A percentile compares a stretch with the other conserved stretches of the same genome.
Evolutionary conservation across 805 yeast species (phyloP).

Genomic region (Saturnispora sekii): DNA sequence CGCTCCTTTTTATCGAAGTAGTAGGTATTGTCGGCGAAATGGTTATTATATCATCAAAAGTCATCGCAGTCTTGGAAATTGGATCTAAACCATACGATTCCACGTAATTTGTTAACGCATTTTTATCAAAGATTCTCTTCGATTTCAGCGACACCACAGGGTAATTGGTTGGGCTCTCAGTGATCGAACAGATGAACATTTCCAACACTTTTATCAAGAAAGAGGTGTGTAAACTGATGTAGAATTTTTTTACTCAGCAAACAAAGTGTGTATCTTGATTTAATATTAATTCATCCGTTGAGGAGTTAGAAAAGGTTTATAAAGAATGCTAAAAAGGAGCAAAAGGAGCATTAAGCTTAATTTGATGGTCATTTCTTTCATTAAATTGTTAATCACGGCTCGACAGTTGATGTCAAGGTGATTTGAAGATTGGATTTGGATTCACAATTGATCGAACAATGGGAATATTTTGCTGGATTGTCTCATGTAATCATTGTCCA

Average conservation of each 20-base stretch:
- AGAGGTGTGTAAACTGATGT: not conserved
- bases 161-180: constrained; percentile 58
- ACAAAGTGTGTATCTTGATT: not conserved
- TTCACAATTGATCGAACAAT: constrained; percentile 34
- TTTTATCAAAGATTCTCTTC: constrained; percentile 59
- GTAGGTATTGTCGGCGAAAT: constrained; percentile 14
- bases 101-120: constrained; percentile 52
- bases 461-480: constrained; percentile 47
- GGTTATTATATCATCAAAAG: constrained; percentile 47
- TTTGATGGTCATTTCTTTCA: constrained; percentile 3
- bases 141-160: constrained; percentile 75
- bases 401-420: constrained; percentile 15
- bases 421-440: not conserved
- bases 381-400: not conserved
- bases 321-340: not conserved
- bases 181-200: constrained; percentile 28
- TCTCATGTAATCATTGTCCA: constrained; percentile 67
- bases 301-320: constrained; percentile 11
- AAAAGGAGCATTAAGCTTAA: constrained; percentile 3
- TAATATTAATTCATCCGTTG: constrained; percentile 14
- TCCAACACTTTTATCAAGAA: not conserved
- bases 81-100: constrained; percentile 68
- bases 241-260: not conserved
- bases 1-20: constrained; percentile 11
- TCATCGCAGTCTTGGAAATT: constrained; percentile 51